Base-by-base conservation (phyloP, 768 basidiomycete genomes). In the Boletus coccyginus region DNA sequence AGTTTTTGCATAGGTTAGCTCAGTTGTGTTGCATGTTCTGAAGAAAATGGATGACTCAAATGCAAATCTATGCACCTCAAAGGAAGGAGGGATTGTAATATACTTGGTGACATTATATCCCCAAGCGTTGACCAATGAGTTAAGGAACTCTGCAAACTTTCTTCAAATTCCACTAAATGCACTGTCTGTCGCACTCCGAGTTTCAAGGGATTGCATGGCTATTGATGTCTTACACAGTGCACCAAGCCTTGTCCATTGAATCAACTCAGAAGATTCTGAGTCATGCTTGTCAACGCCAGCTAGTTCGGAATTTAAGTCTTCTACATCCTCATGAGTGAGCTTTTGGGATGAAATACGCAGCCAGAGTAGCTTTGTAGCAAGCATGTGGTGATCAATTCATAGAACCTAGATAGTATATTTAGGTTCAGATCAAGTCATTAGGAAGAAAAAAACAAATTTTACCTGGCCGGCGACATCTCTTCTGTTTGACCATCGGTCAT, bases 321-420 rank as follows among this genome's bases (percentile, higher is more conserved):
- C n/a, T n/a, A n/a, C n/a, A n/a, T n/a, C n/a, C n/a, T n/a, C n/a
- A n/a, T n/a, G n/a, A n/a, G n/a, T n/a, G n/a, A n/a, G n/a, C n/a
- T n/a, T n/a, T n/a, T n/a, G n/a, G n/a, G n/a, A n/a, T n/a, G n/a
- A 32, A 5, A 61, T 44, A 5, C 3, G 19, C 19, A 24, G 19
- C 21, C 60, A 46, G n/a, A 58, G 7, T 3, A 60, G 40, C n/a
- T 55, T 62, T 12, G 33, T 1, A 29, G 50, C 36, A 10, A 62
- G 51, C 1, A 3, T 17, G 36, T 62, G 54, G 8, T 63, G 54
- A 24, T 63, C 60, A 17, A 64, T n/a, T 16, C n/a, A 11, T 7
- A 64, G 53, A n/a, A n/a, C n/a, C n/a, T n/a, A n/a, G n/a, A n/a
- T n/a, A n/a, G n/a, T n/a, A n/a, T n/a, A n/a, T n/a, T n/a, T n/a